These are phyloP conservation scores for Luffa aegyptiaca DNA, from an alignment of 306 rosid species.

Conservation along the genomic window DNA sequence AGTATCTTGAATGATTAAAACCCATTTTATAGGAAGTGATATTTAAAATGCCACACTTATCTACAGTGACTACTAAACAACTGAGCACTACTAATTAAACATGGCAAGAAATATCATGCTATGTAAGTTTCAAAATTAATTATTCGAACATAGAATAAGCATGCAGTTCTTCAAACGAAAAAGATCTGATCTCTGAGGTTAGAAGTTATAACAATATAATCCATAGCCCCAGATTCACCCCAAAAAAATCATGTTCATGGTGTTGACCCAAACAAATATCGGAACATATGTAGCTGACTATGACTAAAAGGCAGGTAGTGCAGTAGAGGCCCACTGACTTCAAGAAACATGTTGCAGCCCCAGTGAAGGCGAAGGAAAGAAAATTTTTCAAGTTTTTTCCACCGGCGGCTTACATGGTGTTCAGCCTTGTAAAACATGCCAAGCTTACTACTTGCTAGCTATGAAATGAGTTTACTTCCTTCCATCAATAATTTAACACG, in stretches of 20 bases:
- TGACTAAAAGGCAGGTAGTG: not conserved
- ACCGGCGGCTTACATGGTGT: not conserved
- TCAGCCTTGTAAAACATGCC: not conserved
- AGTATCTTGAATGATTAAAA: conserved; percentile 4
- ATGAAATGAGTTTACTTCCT: not conserved
- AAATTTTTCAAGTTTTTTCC: not conserved
- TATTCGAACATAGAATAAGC: not conserved
- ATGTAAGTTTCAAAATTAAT: not conserved
- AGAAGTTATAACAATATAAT: not conserved
- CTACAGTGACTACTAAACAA: not conserved
- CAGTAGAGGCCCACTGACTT: not conserved
- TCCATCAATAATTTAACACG: not conserved
- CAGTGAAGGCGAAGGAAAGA: not conserved
- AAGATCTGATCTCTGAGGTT: not conserved
- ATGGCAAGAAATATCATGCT: not conserved
- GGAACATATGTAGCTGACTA: not conserved
- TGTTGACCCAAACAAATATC: not conserved
- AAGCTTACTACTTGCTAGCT: not conserved
- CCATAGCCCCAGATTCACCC: not conserved
- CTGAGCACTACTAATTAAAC: not conserved
- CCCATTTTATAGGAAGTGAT: not conserved
- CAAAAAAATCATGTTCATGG: not conserved
- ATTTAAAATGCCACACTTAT: not conserved
- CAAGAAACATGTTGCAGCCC: not conserved
- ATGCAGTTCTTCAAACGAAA: not conserved